Evolutionary conservation across 805 yeast species (phyloP).

Genomic region (Ascoidea tarda): DNA sequence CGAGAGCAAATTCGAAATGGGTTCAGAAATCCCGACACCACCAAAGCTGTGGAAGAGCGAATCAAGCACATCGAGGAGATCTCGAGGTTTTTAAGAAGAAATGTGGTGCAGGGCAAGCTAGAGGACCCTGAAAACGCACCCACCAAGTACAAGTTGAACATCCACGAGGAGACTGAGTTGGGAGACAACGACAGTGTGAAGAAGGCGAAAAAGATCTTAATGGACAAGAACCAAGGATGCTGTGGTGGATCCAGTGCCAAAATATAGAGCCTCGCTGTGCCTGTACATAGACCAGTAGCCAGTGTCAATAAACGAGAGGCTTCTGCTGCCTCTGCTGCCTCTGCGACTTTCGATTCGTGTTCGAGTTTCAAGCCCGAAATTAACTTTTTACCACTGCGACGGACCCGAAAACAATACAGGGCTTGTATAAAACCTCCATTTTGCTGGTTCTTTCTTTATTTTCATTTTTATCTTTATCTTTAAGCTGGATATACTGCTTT

Average conservation of each 20-base stretch:
- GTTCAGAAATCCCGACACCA: constrained; percentile 33
- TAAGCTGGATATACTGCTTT: too few relatives aligned
- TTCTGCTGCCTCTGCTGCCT: too few relatives aligned
- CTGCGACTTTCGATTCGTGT: too few relatives aligned
- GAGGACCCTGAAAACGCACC: constrained; percentile 24
- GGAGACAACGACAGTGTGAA: constrained; percentile 83
- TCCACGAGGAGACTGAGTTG: constrained; percentile 72
- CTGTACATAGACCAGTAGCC: too few relatives aligned
- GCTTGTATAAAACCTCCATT: too few relatives aligned
- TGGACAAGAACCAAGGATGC: constrained; percentile 42
- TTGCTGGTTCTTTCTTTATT: too few relatives aligned
- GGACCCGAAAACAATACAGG: too few relatives aligned
- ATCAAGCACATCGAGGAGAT: constrained; percentile 52
- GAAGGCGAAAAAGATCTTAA: constrained; percentile 29
- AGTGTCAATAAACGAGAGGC: too few relatives aligned
- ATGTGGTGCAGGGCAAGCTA: constrained; percentile 73
- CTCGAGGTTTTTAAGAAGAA: constrained; percentile 50
- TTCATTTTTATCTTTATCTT: too few relatives aligned
- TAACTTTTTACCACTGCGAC: too few relatives aligned
- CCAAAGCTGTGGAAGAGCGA: constrained; percentile 32
- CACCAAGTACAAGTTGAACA: constrained; percentile 33
- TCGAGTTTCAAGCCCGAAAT: too few relatives aligned
- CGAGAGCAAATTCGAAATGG: constrained; percentile 45
- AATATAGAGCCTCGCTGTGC: neutral
- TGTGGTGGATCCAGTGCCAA: constrained; percentile 27